These are phyloP conservation scores for Heteromeles arbutifolia DNA, from an alignment of 306 rosid species.

Conservation along the genomic window DNA sequence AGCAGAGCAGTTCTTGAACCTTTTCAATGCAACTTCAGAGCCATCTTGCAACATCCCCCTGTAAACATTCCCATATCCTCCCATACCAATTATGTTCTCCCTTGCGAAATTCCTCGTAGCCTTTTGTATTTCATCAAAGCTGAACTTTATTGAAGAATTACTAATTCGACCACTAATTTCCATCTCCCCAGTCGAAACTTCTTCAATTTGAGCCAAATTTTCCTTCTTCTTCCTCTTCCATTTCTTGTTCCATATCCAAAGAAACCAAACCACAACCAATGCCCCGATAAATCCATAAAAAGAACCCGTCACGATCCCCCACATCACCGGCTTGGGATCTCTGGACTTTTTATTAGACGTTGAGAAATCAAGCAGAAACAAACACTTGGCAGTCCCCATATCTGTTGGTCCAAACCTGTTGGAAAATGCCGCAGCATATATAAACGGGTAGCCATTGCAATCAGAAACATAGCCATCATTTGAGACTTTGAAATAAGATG, in stretches of 20 bases:
- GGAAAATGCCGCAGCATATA: constrained; percentile 24
- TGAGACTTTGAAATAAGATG: neutral
- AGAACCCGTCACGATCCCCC: constrained; percentile 4
- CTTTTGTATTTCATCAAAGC: constrained; percentile 11
- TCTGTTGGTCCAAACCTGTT: constrained; percentile 24
- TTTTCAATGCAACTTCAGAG: constrained; percentile 25
- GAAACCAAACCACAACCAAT: neutral
- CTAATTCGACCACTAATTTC: neutral
- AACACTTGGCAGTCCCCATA: constrained; percentile 18
- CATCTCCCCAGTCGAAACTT: neutral
- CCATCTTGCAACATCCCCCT: constrained; percentile 22
- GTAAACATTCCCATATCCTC: constrained; percentile 27
- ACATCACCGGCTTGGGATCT: neutral
- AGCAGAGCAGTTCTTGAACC: constrained; percentile 26
- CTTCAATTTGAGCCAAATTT: neutral
- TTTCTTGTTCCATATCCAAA: constrained; percentile 14
- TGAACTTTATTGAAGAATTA: constrained; percentile 1
- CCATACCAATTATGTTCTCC: constrained; percentile 19
- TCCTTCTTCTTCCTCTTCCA: constrained; percentile 1
- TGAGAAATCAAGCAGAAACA: constrained; percentile 16
- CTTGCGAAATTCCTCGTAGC: constrained; percentile 20
- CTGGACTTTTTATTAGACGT: neutral
- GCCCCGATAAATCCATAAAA: constrained; percentile 10
- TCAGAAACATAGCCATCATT: neutral
- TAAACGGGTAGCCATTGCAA: constrained; percentile 15